A percentile compares a stretch with the other conserved stretches of the same genome.
phyloP scores from a whole-genome alignment of 345 rosid species.

The Raphanus raphanistrum region DNA sequence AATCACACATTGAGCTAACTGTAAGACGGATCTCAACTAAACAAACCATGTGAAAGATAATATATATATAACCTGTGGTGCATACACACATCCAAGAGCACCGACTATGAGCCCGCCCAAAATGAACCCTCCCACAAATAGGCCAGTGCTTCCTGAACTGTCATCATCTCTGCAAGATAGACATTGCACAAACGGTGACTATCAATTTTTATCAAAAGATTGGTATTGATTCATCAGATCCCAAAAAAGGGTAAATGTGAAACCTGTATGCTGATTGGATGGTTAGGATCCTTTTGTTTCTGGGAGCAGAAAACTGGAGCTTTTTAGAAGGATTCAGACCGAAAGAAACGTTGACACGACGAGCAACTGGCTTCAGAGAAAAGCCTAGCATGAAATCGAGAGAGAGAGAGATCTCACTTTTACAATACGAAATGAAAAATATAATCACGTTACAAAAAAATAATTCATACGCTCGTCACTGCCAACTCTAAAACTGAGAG shows the following conservation, averaged over 20 bases:
- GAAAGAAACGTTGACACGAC: slow-evolving; percentile 51
- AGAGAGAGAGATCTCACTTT: neutral
- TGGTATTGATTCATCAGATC: neutral
- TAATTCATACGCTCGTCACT: neutral
- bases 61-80: slow-evolving; percentile 69
- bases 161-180: slow-evolving; percentile 61
- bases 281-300: slow-evolving; percentile 47
- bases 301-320: slow-evolving; percentile 45
- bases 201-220: neutral
- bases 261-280: slow-evolving; percentile 75
- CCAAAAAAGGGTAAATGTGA: slow-evolving; percentile 14
- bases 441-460: neutral
- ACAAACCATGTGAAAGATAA: slow-evolving; percentile 21
- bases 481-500: neutral
- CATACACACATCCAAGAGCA: slow-evolving; percentile 92
- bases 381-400: slow-evolving; percentile 38
- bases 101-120: slow-evolving; percentile 87
- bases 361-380: slow-evolving; percentile 43
- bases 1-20: neutral
- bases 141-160: slow-evolving; percentile 52
- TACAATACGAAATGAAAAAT: neutral
- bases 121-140: slow-evolving; percentile 89
- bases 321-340: slow-evolving; percentile 42
- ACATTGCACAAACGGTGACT: slow-evolving; percentile 1
- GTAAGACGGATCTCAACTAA: neutral